A percentile compares a stretch with the other conserved stretches of the same genome.
Evolutionary conservation across 2,329 filamentous ascomycete species (phyloP).

Genomic region (Leptographium wingfieldii): DNA sequence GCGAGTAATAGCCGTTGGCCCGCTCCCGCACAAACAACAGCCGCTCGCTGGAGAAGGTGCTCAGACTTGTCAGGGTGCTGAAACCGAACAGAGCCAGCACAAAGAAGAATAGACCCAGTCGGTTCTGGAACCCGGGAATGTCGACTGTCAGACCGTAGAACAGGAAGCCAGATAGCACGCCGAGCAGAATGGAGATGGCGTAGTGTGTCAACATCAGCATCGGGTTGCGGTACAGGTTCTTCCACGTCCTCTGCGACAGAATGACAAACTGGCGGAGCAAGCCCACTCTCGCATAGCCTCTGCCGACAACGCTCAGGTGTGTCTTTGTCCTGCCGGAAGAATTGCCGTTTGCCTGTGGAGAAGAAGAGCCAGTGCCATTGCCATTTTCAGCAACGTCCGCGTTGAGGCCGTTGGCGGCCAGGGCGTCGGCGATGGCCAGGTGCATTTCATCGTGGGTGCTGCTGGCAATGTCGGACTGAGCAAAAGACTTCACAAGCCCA

Average conservation of each 20-base stretch:
- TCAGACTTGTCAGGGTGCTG: conserved; percentile 86
- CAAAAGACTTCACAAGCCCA: conserved; percentile 62
- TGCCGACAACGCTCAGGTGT: conserved; percentile 49
- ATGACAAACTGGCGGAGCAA: conserved; percentile 76
- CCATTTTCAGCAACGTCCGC: conserved; percentile 29
- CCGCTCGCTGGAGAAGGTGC: conserved; percentile 83
- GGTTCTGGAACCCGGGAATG: conserved; percentile 94
- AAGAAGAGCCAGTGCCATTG: background rate
- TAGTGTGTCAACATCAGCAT: conserved; percentile 99
- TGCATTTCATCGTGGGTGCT: conserved; percentile 68
- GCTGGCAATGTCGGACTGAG: conserved; percentile 62
- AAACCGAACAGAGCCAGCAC: conserved; percentile 91
- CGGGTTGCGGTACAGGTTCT: conserved; percentile 92
- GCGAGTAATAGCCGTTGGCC: conserved; percentile 93
- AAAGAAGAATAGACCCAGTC: conserved; percentile 95
- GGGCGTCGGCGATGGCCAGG: conserved; percentile 50
- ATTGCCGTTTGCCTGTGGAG: background rate
- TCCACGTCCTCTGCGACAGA: conserved; percentile 84
- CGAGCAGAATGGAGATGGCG: conserved; percentile 87
- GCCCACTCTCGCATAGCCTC: conserved; percentile 71
- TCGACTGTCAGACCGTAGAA: conserved; percentile 96
- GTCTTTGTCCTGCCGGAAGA: conserved; percentile 26
- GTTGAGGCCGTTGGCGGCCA: conserved; percentile 53
- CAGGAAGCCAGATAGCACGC: conserved; percentile 85
- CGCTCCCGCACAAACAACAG: conserved; percentile 85